Conservation (phyloP, 306 rosid genomes). For the Ochetophila trinervis region DNA sequence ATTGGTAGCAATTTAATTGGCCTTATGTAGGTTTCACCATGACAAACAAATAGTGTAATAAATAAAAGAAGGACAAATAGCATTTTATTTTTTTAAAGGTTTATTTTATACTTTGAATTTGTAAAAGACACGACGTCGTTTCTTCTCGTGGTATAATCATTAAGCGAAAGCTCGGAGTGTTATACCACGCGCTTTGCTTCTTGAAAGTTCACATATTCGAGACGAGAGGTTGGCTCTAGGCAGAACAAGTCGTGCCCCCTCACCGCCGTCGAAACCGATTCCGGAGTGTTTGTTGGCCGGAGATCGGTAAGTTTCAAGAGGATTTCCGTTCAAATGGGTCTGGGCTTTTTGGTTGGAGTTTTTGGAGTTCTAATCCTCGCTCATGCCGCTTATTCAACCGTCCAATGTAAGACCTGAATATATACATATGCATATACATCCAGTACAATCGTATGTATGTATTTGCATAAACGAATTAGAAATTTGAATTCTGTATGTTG, state of each 20-base stretch:
- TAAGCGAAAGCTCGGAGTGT: not conserved
- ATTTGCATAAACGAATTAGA: conserved; percentile 1
- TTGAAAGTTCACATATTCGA: not conserved
- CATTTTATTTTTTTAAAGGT: no score
- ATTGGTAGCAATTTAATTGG: no score
- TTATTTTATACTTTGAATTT: no score
- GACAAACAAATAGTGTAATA: no score
- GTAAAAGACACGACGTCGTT: not conserved
- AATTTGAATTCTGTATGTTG: not conserved
- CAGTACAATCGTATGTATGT: not conserved
- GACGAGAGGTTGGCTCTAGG: not conserved
- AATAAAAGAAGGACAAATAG: no score
- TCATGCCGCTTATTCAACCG: conserved; percentile 74
- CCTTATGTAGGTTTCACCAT: no score
- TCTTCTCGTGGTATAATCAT: not conserved
- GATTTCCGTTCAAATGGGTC: conserved; percentile 41
- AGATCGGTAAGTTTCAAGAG: conserved; percentile 21
- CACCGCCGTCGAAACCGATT: conserved; percentile 14
- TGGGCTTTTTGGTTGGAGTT: conserved; percentile 51
- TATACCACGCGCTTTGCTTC: not conserved
- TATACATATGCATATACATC: not conserved
- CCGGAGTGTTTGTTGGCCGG: conserved; percentile 16
- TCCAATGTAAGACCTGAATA: conserved; percentile 49
- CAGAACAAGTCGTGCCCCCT: not conserved
- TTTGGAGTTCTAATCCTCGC: conserved; percentile 52